phyloP scores from a whole-genome alignment of 139 green algal species.

The Nannochloris sp. region DNA sequence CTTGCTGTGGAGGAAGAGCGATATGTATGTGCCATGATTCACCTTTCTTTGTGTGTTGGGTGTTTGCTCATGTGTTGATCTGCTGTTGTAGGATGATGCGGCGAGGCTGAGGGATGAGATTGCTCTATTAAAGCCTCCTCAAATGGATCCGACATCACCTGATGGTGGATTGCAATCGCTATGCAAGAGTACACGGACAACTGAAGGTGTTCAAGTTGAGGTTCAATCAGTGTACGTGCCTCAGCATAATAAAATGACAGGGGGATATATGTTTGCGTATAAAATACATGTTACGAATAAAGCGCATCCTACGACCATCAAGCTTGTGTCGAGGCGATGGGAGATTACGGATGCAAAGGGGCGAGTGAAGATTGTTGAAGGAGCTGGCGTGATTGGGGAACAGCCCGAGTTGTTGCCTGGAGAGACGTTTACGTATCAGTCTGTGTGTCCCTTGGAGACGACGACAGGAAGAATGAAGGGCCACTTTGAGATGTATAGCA shows the following conservation, averaged over 20 bases:
- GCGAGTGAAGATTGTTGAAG: conserved; percentile 25
- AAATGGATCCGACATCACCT: not conserved
- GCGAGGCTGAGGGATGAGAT: conserved; percentile 14
- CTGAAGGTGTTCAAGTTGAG: conserved; percentile 17
- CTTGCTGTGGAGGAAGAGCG: conserved; percentile 1
- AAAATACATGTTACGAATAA: conserved; percentile 21
- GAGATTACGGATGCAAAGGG: conserved; percentile 12
- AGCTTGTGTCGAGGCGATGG: conserved; percentile 15
- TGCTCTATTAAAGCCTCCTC: conserved; percentile 6
- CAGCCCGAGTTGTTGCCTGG: conserved; percentile 63
- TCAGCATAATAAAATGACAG: not conserved
- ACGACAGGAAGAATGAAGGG: conserved; percentile 57
- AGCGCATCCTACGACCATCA: conserved; percentile 12
- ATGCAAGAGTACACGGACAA: not conserved
- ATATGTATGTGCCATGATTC: not conserved
- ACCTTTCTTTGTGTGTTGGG: no score
- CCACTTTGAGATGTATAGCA: conserved; percentile 32
- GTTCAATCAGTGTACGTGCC: conserved; percentile 15
- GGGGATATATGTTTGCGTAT: conserved; percentile 16
- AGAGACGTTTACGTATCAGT: conserved; percentile 56
- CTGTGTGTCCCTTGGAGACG: conserved; percentile 52
- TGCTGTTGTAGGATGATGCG: conserved; percentile 8
- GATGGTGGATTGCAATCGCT: no score
- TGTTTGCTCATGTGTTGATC: not conserved
- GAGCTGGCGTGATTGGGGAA: conserved; percentile 66